Evolutionary conservation across 139 green algal species (phyloP).

Genomic region (Tetraselmis striata): DNA sequence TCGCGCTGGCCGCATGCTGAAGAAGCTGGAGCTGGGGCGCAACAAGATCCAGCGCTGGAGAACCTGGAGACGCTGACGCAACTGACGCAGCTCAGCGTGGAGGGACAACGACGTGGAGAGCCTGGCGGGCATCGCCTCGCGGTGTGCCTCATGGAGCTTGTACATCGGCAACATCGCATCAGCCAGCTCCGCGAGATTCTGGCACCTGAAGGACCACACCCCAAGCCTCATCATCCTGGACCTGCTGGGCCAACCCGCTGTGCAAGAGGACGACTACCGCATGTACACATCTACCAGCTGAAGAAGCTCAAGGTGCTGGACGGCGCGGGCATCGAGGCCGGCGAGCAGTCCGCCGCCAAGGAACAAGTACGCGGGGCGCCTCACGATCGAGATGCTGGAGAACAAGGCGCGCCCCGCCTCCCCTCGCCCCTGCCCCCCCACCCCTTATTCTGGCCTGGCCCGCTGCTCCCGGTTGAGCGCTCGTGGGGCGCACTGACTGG

Average conservation of each 20-base stretch:
- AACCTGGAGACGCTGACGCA: conserved; percentile 11
- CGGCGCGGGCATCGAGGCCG: conserved; percentile 40
- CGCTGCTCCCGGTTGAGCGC: too few relatives aligned
- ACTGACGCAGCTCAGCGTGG: conserved; percentile 43
- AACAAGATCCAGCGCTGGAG: conserved; percentile 21
- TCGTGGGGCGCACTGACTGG: too few relatives aligned
- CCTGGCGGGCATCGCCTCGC: conserved; percentile 31
- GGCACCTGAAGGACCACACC: conserved; percentile 48
- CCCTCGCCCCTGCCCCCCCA: too few relatives aligned
- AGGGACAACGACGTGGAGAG: conserved; percentile 58
- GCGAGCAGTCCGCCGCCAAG: conserved; percentile 53
- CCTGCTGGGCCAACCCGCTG: conserved; percentile 51
- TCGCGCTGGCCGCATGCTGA: conserved; percentile 23
- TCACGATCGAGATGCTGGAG: conserved; percentile 59
- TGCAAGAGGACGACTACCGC: conserved; percentile 42
- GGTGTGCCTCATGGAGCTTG: conserved; percentile 61
- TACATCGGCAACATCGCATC: conserved; percentile 53
- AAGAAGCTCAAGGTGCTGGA: conserved; percentile 71
- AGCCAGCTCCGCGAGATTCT: conserved; percentile 47
- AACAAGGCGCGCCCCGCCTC: too few relatives aligned
- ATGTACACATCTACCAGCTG: conserved; percentile 55
- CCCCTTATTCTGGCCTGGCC: too few relatives aligned
- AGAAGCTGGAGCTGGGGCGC: conserved; percentile 21
- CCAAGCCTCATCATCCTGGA: conserved; percentile 69
- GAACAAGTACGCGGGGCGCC: conserved; percentile 47